Conservation (phyloP, 257 asterid species). For the Linaria vulgaris region DNA sequence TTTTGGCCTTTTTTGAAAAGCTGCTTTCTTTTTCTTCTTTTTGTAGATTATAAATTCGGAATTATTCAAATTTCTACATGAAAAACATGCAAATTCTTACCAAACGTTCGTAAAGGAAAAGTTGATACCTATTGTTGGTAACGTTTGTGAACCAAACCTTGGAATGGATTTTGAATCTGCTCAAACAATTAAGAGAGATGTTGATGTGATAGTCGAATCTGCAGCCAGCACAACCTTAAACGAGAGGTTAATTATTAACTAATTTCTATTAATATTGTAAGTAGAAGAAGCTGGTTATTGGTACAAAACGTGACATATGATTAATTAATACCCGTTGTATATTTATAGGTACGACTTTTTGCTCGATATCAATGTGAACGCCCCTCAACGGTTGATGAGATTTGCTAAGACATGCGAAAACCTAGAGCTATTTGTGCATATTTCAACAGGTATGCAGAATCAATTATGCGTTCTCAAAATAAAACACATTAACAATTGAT, state of each 20-base stretch:
- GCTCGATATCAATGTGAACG: constrained; percentile 40
- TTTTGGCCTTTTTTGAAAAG: no score
- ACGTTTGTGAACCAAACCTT: constrained; percentile 35
- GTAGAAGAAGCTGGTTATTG: no score
- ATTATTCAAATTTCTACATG: constrained; percentile 32
- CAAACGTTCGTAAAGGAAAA: constrained; percentile 26
- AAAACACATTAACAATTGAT: not conserved
- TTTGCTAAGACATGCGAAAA: constrained; percentile 56
- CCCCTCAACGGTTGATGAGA: constrained; percentile 46
- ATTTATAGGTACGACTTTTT: constrained; percentile 45
- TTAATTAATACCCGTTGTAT: no score
- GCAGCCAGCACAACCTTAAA: constrained; percentile 43
- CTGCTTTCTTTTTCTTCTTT: no score
- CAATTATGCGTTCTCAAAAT: not conserved
- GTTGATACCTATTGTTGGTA: constrained; percentile 38
- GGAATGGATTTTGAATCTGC: constrained; percentile 32
- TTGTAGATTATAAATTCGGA: constrained; percentile 30
- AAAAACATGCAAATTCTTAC: constrained; percentile 31
- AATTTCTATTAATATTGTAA: no score
- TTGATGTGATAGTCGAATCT: constrained; percentile 35
- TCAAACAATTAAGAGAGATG: constrained; percentile 21
- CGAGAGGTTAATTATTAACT: no score
- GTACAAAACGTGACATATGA: no score
- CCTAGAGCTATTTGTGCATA: constrained; percentile 37
- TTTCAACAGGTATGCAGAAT: constrained; percentile 39